A percentile compares a stretch with the other conserved stretches of the same genome.
These are phyloP conservation scores for Selaginella tamariscina DNA, from an alignment of 75 land plant genomes.

Conservation along the genomic window DNA sequence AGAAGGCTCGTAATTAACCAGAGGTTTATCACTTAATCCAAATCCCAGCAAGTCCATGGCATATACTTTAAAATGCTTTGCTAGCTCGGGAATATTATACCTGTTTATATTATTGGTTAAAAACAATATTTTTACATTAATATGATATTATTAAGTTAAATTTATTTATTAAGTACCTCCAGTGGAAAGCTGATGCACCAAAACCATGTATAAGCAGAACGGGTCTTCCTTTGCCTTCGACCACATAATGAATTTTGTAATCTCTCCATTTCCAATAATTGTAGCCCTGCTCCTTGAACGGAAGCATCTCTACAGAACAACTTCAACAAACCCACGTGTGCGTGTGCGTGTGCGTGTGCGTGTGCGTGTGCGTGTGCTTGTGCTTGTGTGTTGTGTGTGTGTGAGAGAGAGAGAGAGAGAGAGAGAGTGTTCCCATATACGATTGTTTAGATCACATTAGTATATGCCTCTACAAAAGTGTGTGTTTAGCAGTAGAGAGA, in stretches of 20 bases:
- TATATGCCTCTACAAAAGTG: too few relatives aligned
- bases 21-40: constrained; percentile 97
- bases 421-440: too few relatives aligned
- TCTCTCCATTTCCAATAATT: constrained; percentile 86
- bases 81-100: constrained; percentile 89
- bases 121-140: constrained; percentile 2
- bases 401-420: too few relatives aligned
- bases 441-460: too few relatives aligned
- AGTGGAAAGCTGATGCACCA: constrained; percentile 97
- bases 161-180: constrained; percentile 51
- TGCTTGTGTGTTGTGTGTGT: too few relatives aligned
- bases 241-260: constrained; percentile 85
- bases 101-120: constrained; percentile 23
- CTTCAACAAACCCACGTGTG: too few relatives aligned
- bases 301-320: constrained; percentile 72
- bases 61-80: constrained; percentile 76
- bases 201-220: constrained; percentile 93
- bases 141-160: not conserved
- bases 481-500: too few relatives aligned
- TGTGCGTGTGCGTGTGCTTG: too few relatives aligned
- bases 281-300: constrained; percentile 82
- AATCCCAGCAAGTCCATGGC: constrained; percentile 92
- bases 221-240: constrained; percentile 69
- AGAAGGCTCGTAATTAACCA: constrained; percentile 65
- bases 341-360: too few relatives aligned